Base-by-base conservation (phyloP, 1,139 yeast species). In the Kodamaea derodonti region DNA sequence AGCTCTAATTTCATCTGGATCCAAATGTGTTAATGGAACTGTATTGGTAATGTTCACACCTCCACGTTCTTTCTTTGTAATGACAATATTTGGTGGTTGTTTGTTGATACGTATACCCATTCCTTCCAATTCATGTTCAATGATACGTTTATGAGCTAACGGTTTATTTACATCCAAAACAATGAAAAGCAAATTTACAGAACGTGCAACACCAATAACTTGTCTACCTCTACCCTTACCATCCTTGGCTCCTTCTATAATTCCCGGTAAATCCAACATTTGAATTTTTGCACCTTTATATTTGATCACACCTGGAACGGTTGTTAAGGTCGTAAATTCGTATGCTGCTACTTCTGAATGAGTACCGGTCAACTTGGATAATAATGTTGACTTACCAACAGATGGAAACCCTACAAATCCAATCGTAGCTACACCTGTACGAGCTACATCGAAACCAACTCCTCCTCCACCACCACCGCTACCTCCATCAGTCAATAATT, bases 181-280 rank as follows among this genome's bases (percentile, higher is more conserved):
- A 55, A 92, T 85, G 59, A 92, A 92, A 37, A 92, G 76, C 52
- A 94, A 68, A 57, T 92, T 90, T 52, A 96, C 95, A 5, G 97
- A 86, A 60, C 98, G 78, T 5, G 98, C 97, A 38, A 90, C 97
- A 0, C 98, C 98, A 65, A 92, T 92, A 40, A 92, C 98, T 65
- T 92, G 98, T 51, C 82, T 85, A 75, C 99, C 99, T 70, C 99
- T 80, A 69, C 99, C 98, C 61, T 90, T 85, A 65, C 98, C 98
- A 54, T 92, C 97, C 51, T 90, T 90, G 38, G 98, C 99, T 61
- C 98, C 98, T 62, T 94, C 97, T 50, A 92, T 92, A 53, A 92
- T 92, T 59, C 99, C 99, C 3, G 99, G 99, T 51, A 92, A 74
- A 76, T 92, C 99, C 55, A 92, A 71, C 95, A 94, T 87, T 65